Conservation (phyloP, 164 flowering plant genomes). For the Buxus sempervirens region DNA sequence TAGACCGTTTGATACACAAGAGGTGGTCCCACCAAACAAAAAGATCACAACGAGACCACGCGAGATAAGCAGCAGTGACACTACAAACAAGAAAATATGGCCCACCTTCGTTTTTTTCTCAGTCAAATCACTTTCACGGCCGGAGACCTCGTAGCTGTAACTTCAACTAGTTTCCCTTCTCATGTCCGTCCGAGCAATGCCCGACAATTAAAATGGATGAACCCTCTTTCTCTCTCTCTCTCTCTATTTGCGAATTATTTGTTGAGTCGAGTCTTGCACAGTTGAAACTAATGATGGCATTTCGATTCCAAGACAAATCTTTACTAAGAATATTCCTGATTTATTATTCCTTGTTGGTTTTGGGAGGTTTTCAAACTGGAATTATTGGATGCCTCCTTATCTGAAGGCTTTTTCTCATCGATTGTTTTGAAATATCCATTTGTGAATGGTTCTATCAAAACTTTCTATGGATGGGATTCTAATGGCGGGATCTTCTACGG, state of each 20-base stretch:
- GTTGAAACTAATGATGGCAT: constrained; percentile 11
- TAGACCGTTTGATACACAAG: no score
- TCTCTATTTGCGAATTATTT: not conserved
- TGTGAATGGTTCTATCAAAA: constrained; percentile 22
- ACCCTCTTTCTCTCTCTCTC: not conserved
- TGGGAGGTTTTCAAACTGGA: not conserved
- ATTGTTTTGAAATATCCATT: not conserved
- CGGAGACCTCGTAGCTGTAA: no score
- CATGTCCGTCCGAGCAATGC: no score
- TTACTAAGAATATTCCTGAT: constrained; percentile 6
- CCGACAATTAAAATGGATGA: no score
- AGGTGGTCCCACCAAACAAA: no score
- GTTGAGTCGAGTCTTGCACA: constrained; percentile 3
- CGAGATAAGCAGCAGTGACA: no score
- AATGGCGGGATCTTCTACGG: constrained; percentile 34
- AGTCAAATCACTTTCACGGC: no score
- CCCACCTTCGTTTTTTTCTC: no score
- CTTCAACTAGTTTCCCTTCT: no score
- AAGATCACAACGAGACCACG: no score
- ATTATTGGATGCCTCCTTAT: not conserved
- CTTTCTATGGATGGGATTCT: constrained; percentile 16
- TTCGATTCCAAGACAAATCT: constrained; percentile 15
- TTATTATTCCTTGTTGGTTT: constrained; percentile 13
- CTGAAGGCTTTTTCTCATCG: not conserved
- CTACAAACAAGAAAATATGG: no score